Conservation (phyloP, 2,329 filamentous ascomycete species). For the Aureobasidium leucospermi region DNA sequence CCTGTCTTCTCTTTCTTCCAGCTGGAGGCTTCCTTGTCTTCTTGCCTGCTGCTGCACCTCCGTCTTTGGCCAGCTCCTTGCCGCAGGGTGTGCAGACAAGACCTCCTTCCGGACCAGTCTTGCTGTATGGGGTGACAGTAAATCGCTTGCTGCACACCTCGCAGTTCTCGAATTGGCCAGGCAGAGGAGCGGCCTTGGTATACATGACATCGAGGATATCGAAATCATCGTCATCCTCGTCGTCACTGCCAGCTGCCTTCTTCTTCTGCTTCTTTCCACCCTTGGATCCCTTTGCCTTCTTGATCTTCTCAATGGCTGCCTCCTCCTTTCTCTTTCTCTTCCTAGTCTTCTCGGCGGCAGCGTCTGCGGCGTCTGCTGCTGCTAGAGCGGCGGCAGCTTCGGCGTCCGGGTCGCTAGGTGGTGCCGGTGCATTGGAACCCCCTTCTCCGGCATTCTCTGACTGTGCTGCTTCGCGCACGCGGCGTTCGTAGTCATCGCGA, state of each 20-base stretch:
- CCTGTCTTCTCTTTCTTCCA: constrained; percentile 61
- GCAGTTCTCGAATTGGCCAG: constrained; percentile 84
- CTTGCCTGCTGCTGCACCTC: constrained; percentile 52
- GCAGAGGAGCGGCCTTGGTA: constrained; percentile 53
- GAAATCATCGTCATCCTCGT: constrained; percentile 42
- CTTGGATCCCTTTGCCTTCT: constrained; percentile 43
- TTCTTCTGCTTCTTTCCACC: constrained; percentile 39
- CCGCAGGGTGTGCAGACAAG: constrained; percentile 79
- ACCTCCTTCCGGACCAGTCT: constrained; percentile 72
- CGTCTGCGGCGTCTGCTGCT: constrained; percentile 28
- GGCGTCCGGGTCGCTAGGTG: constrained; percentile 26
- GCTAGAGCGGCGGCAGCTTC: constrained; percentile 32
- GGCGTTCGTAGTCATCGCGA: constrained; percentile 50
- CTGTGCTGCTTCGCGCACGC: constrained; percentile 42
- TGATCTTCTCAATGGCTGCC: constrained; percentile 31
- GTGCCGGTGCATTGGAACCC: constrained; percentile 24
- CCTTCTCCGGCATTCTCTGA: constrained; percentile 30
- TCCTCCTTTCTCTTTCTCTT: constrained; percentile 49
- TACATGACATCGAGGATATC: constrained; percentile 44
- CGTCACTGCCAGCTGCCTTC: constrained; percentile 36
- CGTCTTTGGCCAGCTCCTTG: constrained; percentile 56
- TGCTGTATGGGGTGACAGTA: constrained; percentile 84
- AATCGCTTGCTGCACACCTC: constrained; percentile 80
- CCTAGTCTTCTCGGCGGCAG: constrained; percentile 36
- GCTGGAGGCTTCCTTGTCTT: constrained; percentile 50